Conservation (phyloP, 352 stramenopile species). For the Pythium angustatum region DNA sequence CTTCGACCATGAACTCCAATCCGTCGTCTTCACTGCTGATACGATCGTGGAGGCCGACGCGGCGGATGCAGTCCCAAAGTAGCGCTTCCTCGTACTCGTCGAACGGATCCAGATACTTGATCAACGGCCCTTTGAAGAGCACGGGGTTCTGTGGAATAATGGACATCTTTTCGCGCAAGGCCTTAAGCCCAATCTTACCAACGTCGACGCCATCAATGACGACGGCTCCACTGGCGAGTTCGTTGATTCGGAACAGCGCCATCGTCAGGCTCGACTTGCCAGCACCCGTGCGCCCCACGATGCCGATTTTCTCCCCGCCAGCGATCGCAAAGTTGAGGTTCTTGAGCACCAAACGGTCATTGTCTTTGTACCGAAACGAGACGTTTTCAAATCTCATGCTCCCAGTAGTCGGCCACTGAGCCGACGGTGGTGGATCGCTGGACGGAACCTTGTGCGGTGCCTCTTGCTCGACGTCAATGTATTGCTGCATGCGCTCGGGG, state of each 20-base stretch:
- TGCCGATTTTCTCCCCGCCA: conserved; percentile 74
- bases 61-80: conserved; percentile 49
- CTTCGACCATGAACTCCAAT: conserved; percentile 80
- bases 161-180: conserved; percentile 79
- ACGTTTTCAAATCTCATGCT: conserved; percentile 84
- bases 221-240: conserved; percentile 86
- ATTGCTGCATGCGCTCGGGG: conserved; percentile 80
- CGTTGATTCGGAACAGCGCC: conserved; percentile 93
- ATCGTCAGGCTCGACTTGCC: conserved; percentile 88
- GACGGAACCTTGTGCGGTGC: conserved; percentile 8
- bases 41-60: conserved; percentile 58
- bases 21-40: conserved; percentile 30
- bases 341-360: conserved; percentile 43
- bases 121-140: conserved; percentile 89
- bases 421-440: conserved; percentile 34
- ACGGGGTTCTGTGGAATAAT: conserved; percentile 95
- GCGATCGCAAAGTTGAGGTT: conserved; percentile 50
- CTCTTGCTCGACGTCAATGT: conserved; percentile 49
- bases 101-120: conserved; percentile 92
- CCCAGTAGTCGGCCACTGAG: conserved; percentile 77
- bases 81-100: conserved; percentile 67
- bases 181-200: conserved; percentile 66
- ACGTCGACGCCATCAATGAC: conserved; percentile 87
- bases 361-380: conserved; percentile 85
- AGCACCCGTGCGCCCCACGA: conserved; percentile 88